Base-by-base conservation (phyloP, 441 rosid species). In the Erodium moschatum region DNA sequence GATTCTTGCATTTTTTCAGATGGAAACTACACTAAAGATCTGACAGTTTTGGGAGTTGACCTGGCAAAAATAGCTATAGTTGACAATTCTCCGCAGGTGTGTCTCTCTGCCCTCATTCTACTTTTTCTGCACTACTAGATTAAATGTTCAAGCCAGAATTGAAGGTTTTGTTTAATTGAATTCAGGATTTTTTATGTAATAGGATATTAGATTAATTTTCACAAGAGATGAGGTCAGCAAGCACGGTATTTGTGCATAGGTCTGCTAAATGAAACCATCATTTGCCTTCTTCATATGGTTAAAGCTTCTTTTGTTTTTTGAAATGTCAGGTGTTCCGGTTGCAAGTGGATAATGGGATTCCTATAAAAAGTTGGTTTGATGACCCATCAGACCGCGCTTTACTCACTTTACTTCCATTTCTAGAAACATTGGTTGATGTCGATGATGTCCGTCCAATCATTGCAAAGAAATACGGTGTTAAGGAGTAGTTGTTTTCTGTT, bases 291-390 rank as follows among this genome's bases (percentile, higher is more conserved):
- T 5, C 50, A 13, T 44, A 24, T 44, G 33, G 15, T 52, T 5
- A 11, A 7, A 31, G 21, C n/a, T 20, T 65, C n/a, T 20, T 65
- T 71, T 60, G 11, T 73, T 54, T 54, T 29, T 4, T 29, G 31
- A 29, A 63, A 24, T 66, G 67, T 69, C 74, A 91, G 99, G 97
- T 96, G 70, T 91, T 91, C 77, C 97, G 98, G 42, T 93, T 90
- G 79, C 97, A 93, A 83, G 92, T 93, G 78, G 98, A 93, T 75
- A 94, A 94, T 63, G 99, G 97, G 9, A 87, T 94, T 56, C 97
- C 97, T 6, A 94, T 94, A 35, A 94, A 91, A 80, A 94, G 99
- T 82, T 94, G 97, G 97, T 94, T 91, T 50, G 91, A 87, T 19
- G 94, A 94, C 77, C 88, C 82, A 1, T 68, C 83, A 0, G 99